These are phyloP conservation scores for Penicillium capsulatum DNA, from an alignment of 2,329 filamentous ascomycete species.

Conservation along the genomic window DNA sequence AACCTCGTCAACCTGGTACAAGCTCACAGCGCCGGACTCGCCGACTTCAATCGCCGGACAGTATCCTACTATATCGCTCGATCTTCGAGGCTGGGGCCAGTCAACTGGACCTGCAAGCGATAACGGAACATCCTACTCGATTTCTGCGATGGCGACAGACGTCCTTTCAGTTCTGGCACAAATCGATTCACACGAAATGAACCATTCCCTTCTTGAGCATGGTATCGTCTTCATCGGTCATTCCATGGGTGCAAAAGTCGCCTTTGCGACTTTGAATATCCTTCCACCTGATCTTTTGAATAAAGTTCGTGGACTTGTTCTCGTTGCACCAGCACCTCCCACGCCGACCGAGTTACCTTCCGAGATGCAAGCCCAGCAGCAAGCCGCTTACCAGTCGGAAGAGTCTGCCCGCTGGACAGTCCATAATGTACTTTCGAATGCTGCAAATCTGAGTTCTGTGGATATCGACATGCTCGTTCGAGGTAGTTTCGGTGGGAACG, in stretches of 20 bases:
- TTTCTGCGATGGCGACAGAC: slow-evolving; percentile 19
- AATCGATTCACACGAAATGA: slow-evolving; percentile 13
- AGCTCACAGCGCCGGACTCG: slow-evolving; percentile 20
- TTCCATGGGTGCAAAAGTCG: slow-evolving; percentile 42
- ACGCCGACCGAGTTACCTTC: slow-evolving; percentile 28
- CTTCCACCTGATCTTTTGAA: slow-evolving; percentile 5
- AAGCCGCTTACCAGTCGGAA: slow-evolving; percentile 29
- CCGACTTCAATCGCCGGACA: slow-evolving; percentile 11
- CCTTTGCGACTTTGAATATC: slow-evolving; percentile 17
- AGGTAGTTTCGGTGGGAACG: slow-evolving; percentile 30
- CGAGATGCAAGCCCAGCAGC: slow-evolving; percentile 35
- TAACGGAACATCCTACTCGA: slow-evolving; percentile 24
- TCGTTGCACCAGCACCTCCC: slow-evolving; percentile 36
- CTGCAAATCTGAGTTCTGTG: slow-evolving; percentile 7
- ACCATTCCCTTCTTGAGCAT: slow-evolving; percentile 20
- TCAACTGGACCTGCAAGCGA: slow-evolving; percentile 28
- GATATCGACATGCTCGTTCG: slow-evolving; percentile 20
- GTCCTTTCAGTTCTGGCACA: slow-evolving; percentile 8
- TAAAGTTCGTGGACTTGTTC: slow-evolving; percentile 28
- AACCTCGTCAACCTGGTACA: slow-evolving; percentile 33
- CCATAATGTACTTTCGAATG: slow-evolving; percentile 30
- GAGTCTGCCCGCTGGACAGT: slow-evolving; percentile 31
- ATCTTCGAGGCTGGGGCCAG: slow-evolving; percentile 38
- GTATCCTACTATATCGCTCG: slow-evolving; percentile 28
- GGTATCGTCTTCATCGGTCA: slow-evolving; percentile 36